Evolutionary conservation across 805 yeast species (phyloP), one percentile per base, ranked within the genome.

Genomic region (Komagataella pseudopastoris): DNA sequence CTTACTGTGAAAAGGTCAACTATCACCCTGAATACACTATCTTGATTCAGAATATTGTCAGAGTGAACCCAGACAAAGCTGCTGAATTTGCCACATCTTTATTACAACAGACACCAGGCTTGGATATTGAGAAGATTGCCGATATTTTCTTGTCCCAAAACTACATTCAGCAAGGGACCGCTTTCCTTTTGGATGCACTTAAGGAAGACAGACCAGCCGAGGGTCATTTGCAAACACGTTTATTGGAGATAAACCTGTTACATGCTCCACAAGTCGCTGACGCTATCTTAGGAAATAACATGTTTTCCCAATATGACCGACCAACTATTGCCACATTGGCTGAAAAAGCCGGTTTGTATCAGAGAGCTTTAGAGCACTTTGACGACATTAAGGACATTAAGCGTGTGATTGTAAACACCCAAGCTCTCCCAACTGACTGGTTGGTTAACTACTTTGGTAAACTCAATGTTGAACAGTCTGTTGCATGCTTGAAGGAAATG

Each of bases 191-290:
- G 59, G 99, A 93, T 68, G 98, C 97, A 7, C 77, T 93, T 65
- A 93, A 93, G 72, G 86, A 83, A 56, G 96, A 93, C 69, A 76
- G 83, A 44, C 97, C 98, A 45, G 85, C 90, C 56, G 96, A 93
- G 64, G 97, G 96, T 16, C 96, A 89, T 62, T 75, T 93, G 63
- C 99, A 93, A 75, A 93, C 99, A 6, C 81, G 95, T 62, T 80
- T 93, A 50, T 78, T 93, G 58, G 99, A 93, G 70, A 88, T 88
- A 58, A 93, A 93, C 68, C 75, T 93, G 65, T 68, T 88, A 64
- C 95, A 90, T 66, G 99, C 99, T 16, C 99, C 99, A 50, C 99
- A 93, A 75, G 99, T 93, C 52, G 99, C 99, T 46, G 99, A 93
- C 69, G 99, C 99, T 18, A 93, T 93, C 58, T 76, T 93, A 61